Evolutionary conservation across 2,329 filamentous ascomycete species (phyloP).

Genomic region (Exophiala xenobiotica): DNA sequence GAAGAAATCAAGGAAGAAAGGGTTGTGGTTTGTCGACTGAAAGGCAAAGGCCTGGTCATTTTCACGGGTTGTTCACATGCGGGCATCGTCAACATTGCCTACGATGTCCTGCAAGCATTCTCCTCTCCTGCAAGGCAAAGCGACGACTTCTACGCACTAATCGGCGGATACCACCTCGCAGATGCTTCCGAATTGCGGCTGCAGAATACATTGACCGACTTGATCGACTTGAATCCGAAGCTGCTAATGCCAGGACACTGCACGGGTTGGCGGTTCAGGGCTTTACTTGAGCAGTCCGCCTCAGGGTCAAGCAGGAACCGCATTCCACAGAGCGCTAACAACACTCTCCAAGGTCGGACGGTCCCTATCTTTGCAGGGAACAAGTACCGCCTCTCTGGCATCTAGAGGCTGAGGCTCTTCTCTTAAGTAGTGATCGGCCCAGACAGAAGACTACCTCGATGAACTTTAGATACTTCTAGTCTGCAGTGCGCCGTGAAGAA

Average conservation of each 20-base stretch:
- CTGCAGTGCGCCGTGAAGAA: too few relatives aligned
- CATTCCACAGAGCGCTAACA: neutral
- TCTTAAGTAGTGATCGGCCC: too few relatives aligned
- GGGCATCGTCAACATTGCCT: conserved; percentile 53
- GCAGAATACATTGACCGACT: conserved; percentile 46
- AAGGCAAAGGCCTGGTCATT: conserved; percentile 55
- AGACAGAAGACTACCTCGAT: too few relatives aligned
- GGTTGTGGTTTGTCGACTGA: conserved; percentile 53
- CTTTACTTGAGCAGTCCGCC: conserved; percentile 51
- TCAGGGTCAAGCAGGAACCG: conserved; percentile 34
- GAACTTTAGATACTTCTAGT: too few relatives aligned
- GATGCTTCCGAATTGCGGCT: conserved; percentile 45
- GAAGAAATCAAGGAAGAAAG: conserved; percentile 54
- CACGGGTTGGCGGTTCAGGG: conserved; percentile 56
- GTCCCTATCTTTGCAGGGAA: neutral
- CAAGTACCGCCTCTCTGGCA: neutral
- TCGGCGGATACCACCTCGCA: conserved; percentile 56
- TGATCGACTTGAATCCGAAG: conserved; percentile 48
- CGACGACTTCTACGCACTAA: conserved; percentile 45
- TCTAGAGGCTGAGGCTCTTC: neutral
- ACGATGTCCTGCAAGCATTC: conserved; percentile 42
- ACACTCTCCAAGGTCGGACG: neutral
- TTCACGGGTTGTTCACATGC: conserved; percentile 58
- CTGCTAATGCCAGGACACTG: conserved; percentile 56
- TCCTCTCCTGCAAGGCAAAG: neutral